These are phyloP conservation scores for Tetracladium maxilliforme DNA, from an alignment of 2,329 filamentous ascomycete genomes.

Conservation along the genomic window DNA sequence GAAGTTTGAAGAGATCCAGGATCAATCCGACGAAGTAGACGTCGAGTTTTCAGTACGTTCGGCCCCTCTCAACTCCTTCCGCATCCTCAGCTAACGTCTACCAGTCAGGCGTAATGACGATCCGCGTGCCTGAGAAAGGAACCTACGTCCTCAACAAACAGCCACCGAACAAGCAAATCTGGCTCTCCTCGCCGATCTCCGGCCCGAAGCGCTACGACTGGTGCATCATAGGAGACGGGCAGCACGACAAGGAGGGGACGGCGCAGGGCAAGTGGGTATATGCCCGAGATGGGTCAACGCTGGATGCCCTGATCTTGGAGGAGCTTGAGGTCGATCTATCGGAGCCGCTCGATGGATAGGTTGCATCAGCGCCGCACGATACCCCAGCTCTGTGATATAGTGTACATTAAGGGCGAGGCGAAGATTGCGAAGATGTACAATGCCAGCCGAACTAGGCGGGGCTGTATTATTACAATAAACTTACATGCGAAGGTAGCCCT, in stretches of 20 bases:
- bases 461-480: too few relatives aligned
- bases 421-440: too few relatives aligned
- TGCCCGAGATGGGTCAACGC: conserved; percentile 61
- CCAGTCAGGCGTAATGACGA: conserved; percentile 74
- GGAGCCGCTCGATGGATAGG: neutral
- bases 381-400: too few relatives aligned
- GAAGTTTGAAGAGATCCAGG: conserved; percentile 59
- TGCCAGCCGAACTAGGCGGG: too few relatives aligned
- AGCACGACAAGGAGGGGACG: conserved; percentile 67
- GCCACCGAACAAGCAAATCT: conserved; percentile 93
- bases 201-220: conserved; percentile 94
- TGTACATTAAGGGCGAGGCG: too few relatives aligned
- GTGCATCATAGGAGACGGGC: conserved; percentile 57
- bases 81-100: conserved; percentile 2
- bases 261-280: conserved; percentile 74
- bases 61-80: conserved; percentile 1
- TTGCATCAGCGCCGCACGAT: too few relatives aligned
- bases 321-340: conserved; percentile 59
- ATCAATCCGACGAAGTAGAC: conserved; percentile 62
- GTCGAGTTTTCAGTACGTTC: conserved; percentile 75
- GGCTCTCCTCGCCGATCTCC: conserved; percentile 81
- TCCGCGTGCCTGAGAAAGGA: conserved; percentile 54
- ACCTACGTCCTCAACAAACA: conserved; percentile 98
- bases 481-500: too few relatives aligned
- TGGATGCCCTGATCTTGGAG: conserved; percentile 57